Conservation (phyloP, 2,329 filamentous ascomycete species). For the Colletotrichum liaoningense region DNA sequence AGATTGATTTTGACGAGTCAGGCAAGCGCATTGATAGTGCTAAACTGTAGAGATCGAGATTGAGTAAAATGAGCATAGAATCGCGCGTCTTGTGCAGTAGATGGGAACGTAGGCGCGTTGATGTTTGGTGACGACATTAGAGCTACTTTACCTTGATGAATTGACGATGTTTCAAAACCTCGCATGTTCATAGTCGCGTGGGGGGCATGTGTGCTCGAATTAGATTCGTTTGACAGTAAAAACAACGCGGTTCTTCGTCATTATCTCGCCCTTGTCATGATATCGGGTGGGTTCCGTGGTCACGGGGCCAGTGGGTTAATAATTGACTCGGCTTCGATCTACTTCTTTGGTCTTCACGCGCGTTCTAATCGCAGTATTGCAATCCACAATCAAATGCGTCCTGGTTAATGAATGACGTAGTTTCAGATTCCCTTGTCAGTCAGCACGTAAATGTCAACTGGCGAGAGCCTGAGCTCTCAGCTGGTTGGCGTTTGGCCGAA, state of each 20-base stretch:
- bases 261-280: not conserved
- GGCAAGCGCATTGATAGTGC: slow-evolving; percentile 56
- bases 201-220: not conserved
- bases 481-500: not conserved
- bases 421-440: not conserved
- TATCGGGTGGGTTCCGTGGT: slow-evolving; percentile 9
- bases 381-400: not conserved
- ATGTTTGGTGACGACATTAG: not conserved
- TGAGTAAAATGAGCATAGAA: slow-evolving; percentile 8
- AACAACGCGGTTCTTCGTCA: slow-evolving; percentile 20
- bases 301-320: not conserved
- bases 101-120: not conserved
- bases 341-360: not conserved
- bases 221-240: not conserved
- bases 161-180: not conserved
- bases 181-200: not conserved
- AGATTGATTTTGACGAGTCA: slow-evolving; percentile 68
- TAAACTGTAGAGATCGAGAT: slow-evolving; percentile 43
- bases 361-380: not conserved
- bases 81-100: not conserved
- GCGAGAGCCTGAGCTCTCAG: not conserved
- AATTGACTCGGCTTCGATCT: not conserved
- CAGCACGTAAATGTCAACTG: not conserved
- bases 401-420: slow-evolving; percentile 14
- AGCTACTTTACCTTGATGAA: not conserved